A percentile compares a stretch with the other conserved stretches of the same genome.
These are phyloP conservation scores for Nyctanthes arbortristis DNA, from an alignment of 257 asterid genomes.

Conservation along the genomic window DNA sequence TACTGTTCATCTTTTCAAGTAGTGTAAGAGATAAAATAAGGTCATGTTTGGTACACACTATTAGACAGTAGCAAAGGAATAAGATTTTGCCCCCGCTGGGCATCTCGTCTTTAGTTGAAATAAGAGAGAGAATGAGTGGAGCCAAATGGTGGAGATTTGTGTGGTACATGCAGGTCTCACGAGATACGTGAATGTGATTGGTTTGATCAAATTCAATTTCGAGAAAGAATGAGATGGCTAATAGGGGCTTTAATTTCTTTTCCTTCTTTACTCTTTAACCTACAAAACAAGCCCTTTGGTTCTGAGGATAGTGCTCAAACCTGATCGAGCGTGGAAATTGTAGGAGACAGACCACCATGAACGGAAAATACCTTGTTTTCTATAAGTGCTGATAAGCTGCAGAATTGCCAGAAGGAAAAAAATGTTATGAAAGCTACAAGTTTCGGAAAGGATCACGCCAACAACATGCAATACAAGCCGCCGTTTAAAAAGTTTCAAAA, in stretches of 20 bases:
- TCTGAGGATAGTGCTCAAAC: constrained; percentile 35
- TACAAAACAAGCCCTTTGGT: not conserved
- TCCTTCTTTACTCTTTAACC: not conserved
- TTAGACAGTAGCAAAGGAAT: not conserved
- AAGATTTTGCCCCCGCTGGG: too few relatives aligned
- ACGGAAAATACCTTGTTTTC: constrained; percentile 91
- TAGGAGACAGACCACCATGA: constrained; percentile 97
- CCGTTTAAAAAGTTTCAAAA: too few relatives aligned
- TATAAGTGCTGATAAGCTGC: constrained; percentile 92
- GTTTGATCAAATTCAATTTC: too few relatives aligned
- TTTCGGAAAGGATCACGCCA: constrained; percentile 17
- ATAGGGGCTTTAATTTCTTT: not conserved
- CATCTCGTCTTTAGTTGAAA: too few relatives aligned
- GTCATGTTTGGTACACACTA: not conserved
- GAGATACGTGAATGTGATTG: too few relatives aligned
- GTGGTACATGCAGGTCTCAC: too few relatives aligned
- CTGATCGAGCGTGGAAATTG: constrained; percentile 89
- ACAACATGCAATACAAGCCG: not conserved
- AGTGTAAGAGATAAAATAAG: constrained; percentile 9
- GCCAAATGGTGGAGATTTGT: too few relatives aligned
- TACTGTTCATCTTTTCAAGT: not conserved
- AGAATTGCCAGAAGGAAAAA: constrained; percentile 26
- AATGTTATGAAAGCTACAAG: constrained; percentile 13
- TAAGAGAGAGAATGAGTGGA: too few relatives aligned
- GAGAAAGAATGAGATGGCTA: too few relatives aligned